Evolutionary conservation across 768 basidiomycete species (phyloP), one percentile per base, ranked within the genome.

Genomic region (Termitomyces sp.): DNA sequence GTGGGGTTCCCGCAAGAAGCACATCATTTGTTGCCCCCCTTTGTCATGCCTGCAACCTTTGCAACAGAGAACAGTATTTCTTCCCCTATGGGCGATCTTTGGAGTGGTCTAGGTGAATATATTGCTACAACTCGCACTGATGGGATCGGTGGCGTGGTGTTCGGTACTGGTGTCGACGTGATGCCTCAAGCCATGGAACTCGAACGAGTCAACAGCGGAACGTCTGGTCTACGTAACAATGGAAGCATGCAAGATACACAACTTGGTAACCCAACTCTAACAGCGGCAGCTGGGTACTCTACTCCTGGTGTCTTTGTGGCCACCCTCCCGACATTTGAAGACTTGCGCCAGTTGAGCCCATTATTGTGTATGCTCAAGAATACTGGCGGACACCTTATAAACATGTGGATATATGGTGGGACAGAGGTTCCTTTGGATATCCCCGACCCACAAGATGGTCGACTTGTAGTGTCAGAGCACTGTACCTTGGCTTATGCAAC

Each of bases 21-120:
- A 3, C 66, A 71, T 4, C 83, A 80, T 66, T 71, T 90, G 2
- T 64, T 82, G 3, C 89, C 89, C 16, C 88, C 88, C 2, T 83
- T 89, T 59, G 71, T 85, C 6, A 60, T 81, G 31, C 79, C 79
- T 10, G 58, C 66, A 25, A 53, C 76, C 16, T 57, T 71, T 11
- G 65, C 65, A 10, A 60, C 62, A 43, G 27, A 61, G 17, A 53
- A 60, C 23, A 42, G 58, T 17, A 38, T 60, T 51, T 19, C 64
- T 62, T 32, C 59, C 66, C 45, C 69, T 63, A 69, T 69, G 70
- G 56, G 62, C 12, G 53, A 61, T 42, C 44, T 65, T 34, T 71
- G 72, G 68, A 53, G 47, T 11, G 54, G 62, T 21, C 62, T 78
- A 27, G 68, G 71, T 35, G 51, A 59, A n/a, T 65, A 59, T 38